Evolutionary conservation across 2,329 filamentous ascomycete species (phyloP), one percentile per base, ranked within the genome.

Genomic region (Fusarium xylarioides): DNA sequence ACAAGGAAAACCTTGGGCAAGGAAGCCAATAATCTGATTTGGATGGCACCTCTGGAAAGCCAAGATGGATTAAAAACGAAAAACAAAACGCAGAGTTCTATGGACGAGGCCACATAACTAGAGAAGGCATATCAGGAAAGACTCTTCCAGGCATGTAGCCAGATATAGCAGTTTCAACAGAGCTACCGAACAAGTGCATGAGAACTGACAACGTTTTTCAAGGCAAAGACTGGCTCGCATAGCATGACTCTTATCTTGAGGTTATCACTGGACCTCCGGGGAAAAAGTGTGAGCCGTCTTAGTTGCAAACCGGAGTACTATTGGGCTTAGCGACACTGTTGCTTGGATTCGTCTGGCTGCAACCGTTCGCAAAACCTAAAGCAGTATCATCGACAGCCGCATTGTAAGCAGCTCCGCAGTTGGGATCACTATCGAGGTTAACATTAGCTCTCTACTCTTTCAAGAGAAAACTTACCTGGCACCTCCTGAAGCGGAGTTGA

Each of bases 401-500:
- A 21, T 79, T 79, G 66, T 78, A 87, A 1, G 85, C 85, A 6
- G 78, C 78, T 37, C 86, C 85, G 42, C 85, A 87, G 60, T 87
- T 87, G 0, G 82, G 74, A 66, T 87, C 85, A 63, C 86, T 86
- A 44, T 4, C 3, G 3, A 32, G 1, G 42, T 73, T 11, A 75
- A 66, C 56, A 28, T 2, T 7, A 21, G 50, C 18, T 26, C 19
- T 9, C 11, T 16, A 2, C 2, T 1, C 19, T 1, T 10, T 28
- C 2, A 18, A 1, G 11, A 9, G 14, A 2, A 7, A 21, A 46
- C 69, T 49, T 74, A 85, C 85, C 81, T 84, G 1, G 83, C 78
- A 5, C 85, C 85, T 12, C 84, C 84, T n/a, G 78, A 83, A 4
- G 85, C 84, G 56, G 83, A 83, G 35, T 87, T 83, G 66, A 87